Evolutionary conservation across 805 yeast genomes (phyloP), one percentile per base, ranked within the genome.

Genomic region (Metschnikowia rubicola): DNA sequence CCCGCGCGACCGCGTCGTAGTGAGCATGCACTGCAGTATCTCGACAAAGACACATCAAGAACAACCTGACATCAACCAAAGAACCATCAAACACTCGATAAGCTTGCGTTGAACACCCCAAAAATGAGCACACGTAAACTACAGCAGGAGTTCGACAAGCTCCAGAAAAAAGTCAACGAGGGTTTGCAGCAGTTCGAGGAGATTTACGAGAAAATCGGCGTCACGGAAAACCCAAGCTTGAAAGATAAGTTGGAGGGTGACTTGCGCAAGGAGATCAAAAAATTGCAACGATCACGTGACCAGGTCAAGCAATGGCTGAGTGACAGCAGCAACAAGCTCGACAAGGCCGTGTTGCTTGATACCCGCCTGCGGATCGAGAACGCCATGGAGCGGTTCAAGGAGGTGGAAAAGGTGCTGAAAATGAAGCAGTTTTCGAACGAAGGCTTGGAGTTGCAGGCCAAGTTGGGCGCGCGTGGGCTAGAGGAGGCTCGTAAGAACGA

Each of bases 361-460:
- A 87, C 86, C 59, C 78, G 83, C 12, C 64, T 73, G 41, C 71
- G 88, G 53, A 74, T 84, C 47, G 97, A 92, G 59, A 86, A 90
- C 60, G 94, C 94, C 51, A 92, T 92, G 99, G 99, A 92, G 67
- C 80, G 90, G 58, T 94, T 92, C 70, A 94, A 94, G 65, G 92
- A 89, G 46, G 88, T 92, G 57, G 99, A 92, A 67, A 88, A 90
- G 68, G 81, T 85, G 53, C 85, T 88, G 80, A 92, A 92, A 70
- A 89, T 95, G 34, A 92, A 92, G 66, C 97, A 96, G 43, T 92
- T 88, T 64, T 83, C 94, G 30, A 89, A 88, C 61, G 98, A 94
- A 66, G 97, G 97, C 0, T 74, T 92, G 53, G 88, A 86, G 42
- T 80, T 81, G 62, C 81, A 84, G 51, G 94, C 96, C 10, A 56